Base-by-base conservation (phyloP, 352 stramenopile genomes). In the Chrysophaeum taylorii region DNA sequence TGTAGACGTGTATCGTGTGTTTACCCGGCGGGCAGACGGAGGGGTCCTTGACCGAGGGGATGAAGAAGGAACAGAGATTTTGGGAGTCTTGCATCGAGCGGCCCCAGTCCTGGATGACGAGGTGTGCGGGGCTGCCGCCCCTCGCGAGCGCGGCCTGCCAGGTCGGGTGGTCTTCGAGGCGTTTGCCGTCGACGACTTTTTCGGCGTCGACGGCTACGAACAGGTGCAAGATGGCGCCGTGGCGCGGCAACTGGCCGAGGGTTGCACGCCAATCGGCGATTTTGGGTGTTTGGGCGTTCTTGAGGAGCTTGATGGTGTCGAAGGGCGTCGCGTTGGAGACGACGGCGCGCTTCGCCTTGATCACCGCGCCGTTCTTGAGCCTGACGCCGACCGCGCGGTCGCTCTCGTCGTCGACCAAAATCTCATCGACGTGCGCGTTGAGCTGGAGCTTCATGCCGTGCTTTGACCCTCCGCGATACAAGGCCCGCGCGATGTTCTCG, bases 1-100 rank as follows among this genome's bases (percentile, higher is more conserved):
- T 86, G 68, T 88, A 88, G 14, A 88, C 82, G 68, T 88, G 82
- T 60, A 88, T 88, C 16, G 87, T 81, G 70, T 88, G 82, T 62
- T 88, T 88, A 39, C 82, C 82, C 68, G 78, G 69, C 18, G 82
- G 82, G 72, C 81, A 86, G 14, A 88, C 70, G 64, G 77, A 77
- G 67, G 81, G 82, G 73, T 88, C 82, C 5, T 85, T 73, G 64
- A 88, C 73, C 67, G 73, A 81, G 23, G 82, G 82, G 66, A 88
- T 88, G 71, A 88, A 88, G 73, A 87, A 88, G 61, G 69, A 80
- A 73, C 81, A 88, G 23, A 88, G 73, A 73, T 87, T 87, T 72
- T 88, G 82, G 25, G 82, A 88, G 70, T 88, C 82, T 76, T 88
- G 82, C 42, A 88, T 70, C 7, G 78, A 85, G 29, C 82, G 77